These are phyloP conservation scores for Scolecobasidium constrictum DNA, from an alignment of 2,329 filamentous ascomycete species.

Conservation along the genomic window DNA sequence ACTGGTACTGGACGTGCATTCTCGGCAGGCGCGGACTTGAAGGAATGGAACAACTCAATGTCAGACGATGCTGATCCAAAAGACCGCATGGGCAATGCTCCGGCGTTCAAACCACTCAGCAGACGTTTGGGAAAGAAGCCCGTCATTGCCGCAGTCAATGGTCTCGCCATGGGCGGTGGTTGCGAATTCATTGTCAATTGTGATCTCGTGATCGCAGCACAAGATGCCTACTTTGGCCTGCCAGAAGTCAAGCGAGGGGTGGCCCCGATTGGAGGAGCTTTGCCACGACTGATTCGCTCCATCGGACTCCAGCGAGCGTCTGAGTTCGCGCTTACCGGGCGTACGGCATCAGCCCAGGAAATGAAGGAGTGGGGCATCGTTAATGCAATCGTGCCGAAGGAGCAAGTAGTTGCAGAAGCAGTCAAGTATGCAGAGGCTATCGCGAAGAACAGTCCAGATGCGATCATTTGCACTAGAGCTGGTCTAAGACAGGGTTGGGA, in stretches of 20 bases:
- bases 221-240: constrained; percentile 82
- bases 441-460: constrained; percentile 39
- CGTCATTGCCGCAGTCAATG: constrained; percentile 86
- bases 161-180: constrained; percentile 90
- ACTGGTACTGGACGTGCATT: constrained; percentile 87
- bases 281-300: constrained; percentile 42
- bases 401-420: constrained; percentile 70
- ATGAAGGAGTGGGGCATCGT: constrained; percentile 87
- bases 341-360: constrained; percentile 70
- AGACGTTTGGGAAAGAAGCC: constrained; percentile 69
- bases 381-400: constrained; percentile 67
- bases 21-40: constrained; percentile 94
- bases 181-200: constrained; percentile 97
- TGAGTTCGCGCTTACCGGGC: constrained; percentile 82
- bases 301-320: constrained; percentile 72
- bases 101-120: constrained; percentile 41
- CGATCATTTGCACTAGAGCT: constrained; percentile 63
- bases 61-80: constrained; percentile 74
- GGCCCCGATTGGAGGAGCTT: constrained; percentile 84
- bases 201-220: constrained; percentile 85
- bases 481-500: constrained; percentile 83
- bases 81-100: constrained; percentile 20
- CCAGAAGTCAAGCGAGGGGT: constrained; percentile 93
- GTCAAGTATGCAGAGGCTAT: constrained; percentile 81
- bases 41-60: constrained; percentile 61